A percentile compares a stretch with the other conserved stretches of the same genome.
Evolutionary conservation across 306 rosid species (phyloP).

Genomic region (Begonia loranthoides): DNA sequence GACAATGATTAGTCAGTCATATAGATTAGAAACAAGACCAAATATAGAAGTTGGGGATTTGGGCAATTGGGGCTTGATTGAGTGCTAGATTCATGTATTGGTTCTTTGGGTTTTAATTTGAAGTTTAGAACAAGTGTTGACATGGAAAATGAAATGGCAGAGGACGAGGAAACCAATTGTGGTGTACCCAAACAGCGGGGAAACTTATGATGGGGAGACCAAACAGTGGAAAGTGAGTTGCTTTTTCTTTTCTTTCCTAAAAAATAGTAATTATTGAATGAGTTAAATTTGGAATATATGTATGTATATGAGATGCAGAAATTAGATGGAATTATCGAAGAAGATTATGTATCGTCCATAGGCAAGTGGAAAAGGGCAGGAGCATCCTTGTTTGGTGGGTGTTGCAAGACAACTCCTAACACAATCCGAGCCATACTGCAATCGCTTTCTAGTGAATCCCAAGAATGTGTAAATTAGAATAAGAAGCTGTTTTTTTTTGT

Average conservation of each 20-base stretch:
- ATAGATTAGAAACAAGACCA: no score
- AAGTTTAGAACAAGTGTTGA: no score
- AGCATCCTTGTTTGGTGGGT: slow-evolving; percentile 81
- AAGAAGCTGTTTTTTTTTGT: no score
- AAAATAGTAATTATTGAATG: no score
- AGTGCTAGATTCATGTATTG: no score
- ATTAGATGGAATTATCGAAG: slow-evolving; percentile 33
- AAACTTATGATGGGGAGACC: slow-evolving; percentile 47
- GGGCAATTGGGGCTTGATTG: not conserved
- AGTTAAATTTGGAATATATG: no score
- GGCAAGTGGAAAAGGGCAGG: slow-evolving; percentile 73
- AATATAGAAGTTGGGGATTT: no score
- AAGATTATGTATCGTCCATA: slow-evolving; percentile 59
- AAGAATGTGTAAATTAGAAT: no score
- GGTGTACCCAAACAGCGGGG: slow-evolving; percentile 88
- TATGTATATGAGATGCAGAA: no score
- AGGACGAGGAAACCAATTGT: slow-evolving; percentile 54
- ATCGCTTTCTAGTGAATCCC: slow-evolving; percentile 19
- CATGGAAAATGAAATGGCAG: slow-evolving; percentile 25
- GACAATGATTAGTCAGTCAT: no score
- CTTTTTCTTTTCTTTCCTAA: slow-evolving; percentile 7
- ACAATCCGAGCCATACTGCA: slow-evolving; percentile 56
- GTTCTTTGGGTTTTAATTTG: no score
- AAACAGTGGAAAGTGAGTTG: slow-evolving; percentile 67
- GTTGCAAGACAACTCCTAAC: slow-evolving; percentile 83